phyloP scores from a whole-genome alignment of 306 rosid genomes.

The Rosa multiflora region DNA sequence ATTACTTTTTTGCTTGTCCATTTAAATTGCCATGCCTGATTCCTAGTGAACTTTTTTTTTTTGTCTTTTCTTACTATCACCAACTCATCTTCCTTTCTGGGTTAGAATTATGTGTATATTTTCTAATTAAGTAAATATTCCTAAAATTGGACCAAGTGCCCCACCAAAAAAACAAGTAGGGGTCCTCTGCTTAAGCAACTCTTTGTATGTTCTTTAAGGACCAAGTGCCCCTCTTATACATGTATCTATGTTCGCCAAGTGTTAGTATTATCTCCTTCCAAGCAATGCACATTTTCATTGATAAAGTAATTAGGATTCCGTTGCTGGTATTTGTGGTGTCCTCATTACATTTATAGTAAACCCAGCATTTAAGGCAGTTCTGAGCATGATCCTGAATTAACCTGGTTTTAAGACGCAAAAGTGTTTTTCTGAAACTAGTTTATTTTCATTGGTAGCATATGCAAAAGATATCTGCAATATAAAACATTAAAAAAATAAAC shows the following conservation, averaged over 20 bases:
- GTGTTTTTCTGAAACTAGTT: neutral
- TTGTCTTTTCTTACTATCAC: neutral
- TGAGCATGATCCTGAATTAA: neutral
- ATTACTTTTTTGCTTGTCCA: neutral
- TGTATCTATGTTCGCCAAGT: neutral
- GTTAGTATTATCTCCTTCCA: neutral
- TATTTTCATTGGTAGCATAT: neutral
- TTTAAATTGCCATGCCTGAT: neutral
- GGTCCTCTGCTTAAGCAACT: neutral
- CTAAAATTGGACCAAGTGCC: neutral
- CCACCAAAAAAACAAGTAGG: neutral
- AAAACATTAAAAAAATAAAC: neutral
- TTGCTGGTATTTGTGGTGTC: neutral
- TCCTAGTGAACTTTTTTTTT: neutral
- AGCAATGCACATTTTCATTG: neutral
- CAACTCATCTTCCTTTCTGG: no score
- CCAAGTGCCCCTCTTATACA: neutral
- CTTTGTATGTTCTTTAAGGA: neutral
- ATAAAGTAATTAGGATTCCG: neutral
- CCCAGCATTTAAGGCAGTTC: neutral
- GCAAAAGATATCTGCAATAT: neutral
- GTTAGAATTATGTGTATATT: no score
- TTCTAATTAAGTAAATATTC: no score
- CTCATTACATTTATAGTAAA: neutral
- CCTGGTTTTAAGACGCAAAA: neutral